Conservation (phyloP, 2,329 filamentous ascomycete genomes). For the Didymella arachidicola region DNA sequence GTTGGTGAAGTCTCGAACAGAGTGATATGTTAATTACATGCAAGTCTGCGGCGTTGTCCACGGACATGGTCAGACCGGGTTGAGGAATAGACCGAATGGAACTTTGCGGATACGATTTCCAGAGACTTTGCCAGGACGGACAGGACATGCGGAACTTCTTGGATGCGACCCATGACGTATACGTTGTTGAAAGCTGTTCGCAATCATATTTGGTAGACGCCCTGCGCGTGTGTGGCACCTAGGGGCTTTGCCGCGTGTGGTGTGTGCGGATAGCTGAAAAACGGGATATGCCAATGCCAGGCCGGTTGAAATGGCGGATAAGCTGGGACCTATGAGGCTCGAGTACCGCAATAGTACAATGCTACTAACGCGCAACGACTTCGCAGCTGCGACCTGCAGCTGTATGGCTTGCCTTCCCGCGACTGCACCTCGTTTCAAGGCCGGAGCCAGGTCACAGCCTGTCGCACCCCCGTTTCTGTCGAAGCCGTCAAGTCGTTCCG, state of each 20-base stretch:
- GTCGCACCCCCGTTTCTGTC: neutral
- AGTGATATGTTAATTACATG: constrained; percentile 6
- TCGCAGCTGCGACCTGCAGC: constrained; percentile 7
- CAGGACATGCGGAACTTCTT: neutral
- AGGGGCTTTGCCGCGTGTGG: neutral
- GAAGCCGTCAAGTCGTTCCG: neutral
- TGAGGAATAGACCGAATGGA: constrained; percentile 5
- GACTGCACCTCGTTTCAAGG: constrained; percentile 4
- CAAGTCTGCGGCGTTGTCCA: constrained; percentile 3
- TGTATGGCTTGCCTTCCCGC: constrained; percentile 10
- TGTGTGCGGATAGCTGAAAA: neutral
- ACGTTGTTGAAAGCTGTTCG: neutral
- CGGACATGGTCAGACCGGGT: neutral
- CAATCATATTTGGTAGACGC: neutral
- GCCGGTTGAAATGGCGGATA: neutral
- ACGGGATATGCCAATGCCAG: neutral
- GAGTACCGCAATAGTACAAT: neutral
- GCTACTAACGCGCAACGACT: neutral
- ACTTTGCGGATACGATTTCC: neutral
- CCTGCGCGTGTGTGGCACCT: neutral
- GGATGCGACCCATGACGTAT: neutral
- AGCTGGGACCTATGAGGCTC: neutral
- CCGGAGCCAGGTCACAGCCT: neutral
- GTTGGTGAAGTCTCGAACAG: constrained; percentile 13
- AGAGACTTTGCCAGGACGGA: neutral